phyloP scores from a whole-genome alignment of 345 rosid species.

The Citrus cavaleriei region DNA sequence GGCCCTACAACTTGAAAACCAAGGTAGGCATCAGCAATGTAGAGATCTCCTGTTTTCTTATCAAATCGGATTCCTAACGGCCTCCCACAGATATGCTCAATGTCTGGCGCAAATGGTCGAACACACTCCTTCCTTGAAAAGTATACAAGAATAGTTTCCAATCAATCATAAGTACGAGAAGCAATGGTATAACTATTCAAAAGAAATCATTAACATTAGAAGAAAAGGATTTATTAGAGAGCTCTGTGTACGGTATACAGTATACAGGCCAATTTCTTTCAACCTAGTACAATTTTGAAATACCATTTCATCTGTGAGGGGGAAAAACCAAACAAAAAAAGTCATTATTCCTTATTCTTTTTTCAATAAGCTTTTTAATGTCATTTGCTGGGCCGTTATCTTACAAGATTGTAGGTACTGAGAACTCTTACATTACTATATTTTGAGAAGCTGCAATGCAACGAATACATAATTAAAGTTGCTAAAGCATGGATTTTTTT shows the following conservation, averaged over 20 bases:
- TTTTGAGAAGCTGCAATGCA: not conserved
- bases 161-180: not conserved
- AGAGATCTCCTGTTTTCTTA: constrained; percentile 61
- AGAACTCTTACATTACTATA: not conserved
- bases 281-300: not conserved
- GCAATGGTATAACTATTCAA: too few relatives aligned
- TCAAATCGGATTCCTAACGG: constrained; percentile 68
- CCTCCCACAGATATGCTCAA: constrained; percentile 80
- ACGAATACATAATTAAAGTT: too few relatives aligned
- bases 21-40: constrained; percentile 75
- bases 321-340: too few relatives aligned
- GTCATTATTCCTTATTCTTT: not conserved
- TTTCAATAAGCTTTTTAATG: not conserved
- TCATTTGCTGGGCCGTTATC: not conserved
- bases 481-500: too few relatives aligned
- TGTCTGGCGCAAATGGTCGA: constrained; percentile 54
- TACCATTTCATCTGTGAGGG: too few relatives aligned
- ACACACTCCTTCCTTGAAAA: constrained; percentile 49
- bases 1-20: constrained; percentile 68
- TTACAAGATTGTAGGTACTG: too few relatives aligned
- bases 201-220: too few relatives aligned
- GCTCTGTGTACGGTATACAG: not conserved
- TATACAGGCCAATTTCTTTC: not conserved
- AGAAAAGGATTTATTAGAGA: not conserved
- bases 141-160: constrained; percentile 6